Percentiles rank a stretch among this genome's conserved stretches.
phyloP scores from a whole-genome alignment of 805 yeast species.

The Candida sithepensis region DNA sequence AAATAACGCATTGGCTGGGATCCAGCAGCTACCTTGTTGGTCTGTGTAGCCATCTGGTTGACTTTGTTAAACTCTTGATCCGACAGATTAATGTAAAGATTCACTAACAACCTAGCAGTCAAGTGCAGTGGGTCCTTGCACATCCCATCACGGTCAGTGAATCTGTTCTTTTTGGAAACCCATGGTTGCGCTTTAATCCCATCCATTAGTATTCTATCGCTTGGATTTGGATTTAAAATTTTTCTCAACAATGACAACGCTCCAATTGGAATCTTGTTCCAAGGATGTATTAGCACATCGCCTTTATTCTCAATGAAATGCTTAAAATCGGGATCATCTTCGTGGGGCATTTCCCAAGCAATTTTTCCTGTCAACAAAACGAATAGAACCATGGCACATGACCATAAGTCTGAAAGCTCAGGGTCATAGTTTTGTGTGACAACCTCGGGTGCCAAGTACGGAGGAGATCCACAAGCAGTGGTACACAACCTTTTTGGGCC shows the following conservation, averaged over 20 bases:
- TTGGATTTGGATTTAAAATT: slow-evolving; percentile 47
- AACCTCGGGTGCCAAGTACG: slow-evolving; percentile 78
- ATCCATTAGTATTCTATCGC: slow-evolving; percentile 38
- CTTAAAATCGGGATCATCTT: slow-evolving; percentile 42
- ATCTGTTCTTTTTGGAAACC: slow-evolving; percentile 43
- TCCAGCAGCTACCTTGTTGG: slow-evolving; percentile 22
- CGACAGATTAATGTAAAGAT: slow-evolving; percentile 49
- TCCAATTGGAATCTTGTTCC: slow-evolving; percentile 49
- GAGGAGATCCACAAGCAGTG: slow-evolving; percentile 69
- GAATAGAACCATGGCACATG: slow-evolving; percentile 61
- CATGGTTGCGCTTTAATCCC: slow-evolving; percentile 51
- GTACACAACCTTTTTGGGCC: slow-evolving; percentile 45
- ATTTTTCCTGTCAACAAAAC: slow-evolving; percentile 63
- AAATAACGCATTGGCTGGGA: slow-evolving; percentile 47
- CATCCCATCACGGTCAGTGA: slow-evolving; percentile 42
- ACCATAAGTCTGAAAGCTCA: slow-evolving; percentile 61
- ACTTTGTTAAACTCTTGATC: slow-evolving; percentile 41
- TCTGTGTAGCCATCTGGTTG: slow-evolving; percentile 24
- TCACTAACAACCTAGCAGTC: slow-evolving; percentile 48
- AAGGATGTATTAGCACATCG: slow-evolving; percentile 43
- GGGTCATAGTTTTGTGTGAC: slow-evolving; percentile 49
- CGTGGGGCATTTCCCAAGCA: slow-evolving; percentile 68
- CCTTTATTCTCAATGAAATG: slow-evolving; percentile 40
- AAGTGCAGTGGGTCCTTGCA: slow-evolving; percentile 52
- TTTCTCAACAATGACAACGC: slow-evolving; percentile 51